Evolutionary conservation across 1,284 basidiomycete species (phyloP).

Genomic region (Irpex lacteus): DNA sequence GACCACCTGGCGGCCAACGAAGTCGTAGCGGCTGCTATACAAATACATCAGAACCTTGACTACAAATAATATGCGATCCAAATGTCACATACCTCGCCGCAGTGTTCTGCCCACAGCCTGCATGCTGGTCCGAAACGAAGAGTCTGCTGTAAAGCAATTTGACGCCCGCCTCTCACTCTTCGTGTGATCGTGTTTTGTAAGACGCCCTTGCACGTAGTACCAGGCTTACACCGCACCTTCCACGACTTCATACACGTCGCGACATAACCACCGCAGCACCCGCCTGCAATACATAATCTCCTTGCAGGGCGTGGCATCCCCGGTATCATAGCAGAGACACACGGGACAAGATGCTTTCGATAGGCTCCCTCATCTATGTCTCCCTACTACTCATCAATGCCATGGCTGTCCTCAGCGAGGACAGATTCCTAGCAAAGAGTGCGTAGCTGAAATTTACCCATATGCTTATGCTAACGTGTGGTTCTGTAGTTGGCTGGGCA

Average conservation of each 20-base stretch:
- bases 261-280: not conserved
- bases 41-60: not conserved
- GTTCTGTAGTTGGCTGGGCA: constrained; percentile 86
- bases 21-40: constrained; percentile 6
- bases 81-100: constrained; percentile 21
- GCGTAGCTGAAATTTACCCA: constrained; percentile 32
- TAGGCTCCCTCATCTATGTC: constrained; percentile 73
- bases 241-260: constrained; percentile 7
- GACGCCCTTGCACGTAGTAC: constrained; percentile 2
- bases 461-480: not conserved
- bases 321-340: not conserved
- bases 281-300: not conserved
- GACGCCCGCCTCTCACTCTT: not conserved
- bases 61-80: constrained; percentile 1
- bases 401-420: constrained; percentile 92
- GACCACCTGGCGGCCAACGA: constrained; percentile 15
- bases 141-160: constrained; percentile 8
- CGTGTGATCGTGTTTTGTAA: constrained; percentile 4
- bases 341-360: constrained; percentile 39
- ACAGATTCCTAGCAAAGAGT: constrained; percentile 93
- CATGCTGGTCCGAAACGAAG: constrained; percentile 24
- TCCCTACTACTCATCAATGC: constrained; percentile 87
- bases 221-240: not conserved
- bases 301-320: constrained; percentile 3
- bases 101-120: constrained; percentile 29